A percentile compares a stretch with the other conserved stretches of the same genome.
Conservation (phyloP, 805 yeast genomes). For the Saturnispora halmiae region DNA sequence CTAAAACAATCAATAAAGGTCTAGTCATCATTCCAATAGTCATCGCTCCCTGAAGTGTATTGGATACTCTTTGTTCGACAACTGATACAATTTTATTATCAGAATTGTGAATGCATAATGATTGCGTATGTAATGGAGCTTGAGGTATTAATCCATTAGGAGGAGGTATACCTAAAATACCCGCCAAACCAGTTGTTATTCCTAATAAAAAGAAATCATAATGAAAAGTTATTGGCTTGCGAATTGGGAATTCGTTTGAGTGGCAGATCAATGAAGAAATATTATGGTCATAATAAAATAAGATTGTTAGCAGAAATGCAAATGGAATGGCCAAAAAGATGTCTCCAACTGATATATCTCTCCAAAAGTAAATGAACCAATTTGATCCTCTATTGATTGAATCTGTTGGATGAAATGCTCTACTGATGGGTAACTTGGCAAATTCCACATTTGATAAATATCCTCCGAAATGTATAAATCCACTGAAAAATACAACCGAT, state of each 20-base stretch:
- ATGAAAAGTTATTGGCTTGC: slow-evolving; percentile 84
- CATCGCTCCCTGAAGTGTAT: slow-evolving; percentile 74
- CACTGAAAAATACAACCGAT: slow-evolving; percentile 82
- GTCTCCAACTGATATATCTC: slow-evolving; percentile 54
- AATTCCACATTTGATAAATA: slow-evolving; percentile 48
- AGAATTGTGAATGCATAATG: slow-evolving; percentile 51
- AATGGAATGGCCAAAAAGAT: slow-evolving; percentile 89
- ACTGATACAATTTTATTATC: slow-evolving; percentile 39
- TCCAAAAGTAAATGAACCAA: slow-evolving; percentile 77
- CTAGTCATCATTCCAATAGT: slow-evolving; percentile 83
- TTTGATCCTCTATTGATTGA: slow-evolving; percentile 39
- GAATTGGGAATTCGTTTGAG: slow-evolving; percentile 66
- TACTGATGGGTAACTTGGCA: slow-evolving; percentile 57
- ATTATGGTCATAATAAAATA: slow-evolving; percentile 93
- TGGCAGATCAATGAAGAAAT: slow-evolving; percentile 92
- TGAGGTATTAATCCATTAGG: slow-evolving; percentile 97
- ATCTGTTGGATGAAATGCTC: slow-evolving; percentile 67
- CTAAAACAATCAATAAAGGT: slow-evolving; percentile 74
- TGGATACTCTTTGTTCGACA: slow-evolving; percentile 85
- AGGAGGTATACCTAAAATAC: slow-evolving; percentile 84
- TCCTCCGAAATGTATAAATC: slow-evolving; percentile 89
- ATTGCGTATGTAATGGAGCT: slow-evolving; percentile 86
- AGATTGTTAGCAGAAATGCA: slow-evolving; percentile 71
- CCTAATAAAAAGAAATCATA: slow-evolving; percentile 87
- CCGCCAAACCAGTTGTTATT: slow-evolving; percentile 77